phyloP scores from a whole-genome alignment of 192 early-diverging fungal genomes.

The Podila epigama region DNA sequence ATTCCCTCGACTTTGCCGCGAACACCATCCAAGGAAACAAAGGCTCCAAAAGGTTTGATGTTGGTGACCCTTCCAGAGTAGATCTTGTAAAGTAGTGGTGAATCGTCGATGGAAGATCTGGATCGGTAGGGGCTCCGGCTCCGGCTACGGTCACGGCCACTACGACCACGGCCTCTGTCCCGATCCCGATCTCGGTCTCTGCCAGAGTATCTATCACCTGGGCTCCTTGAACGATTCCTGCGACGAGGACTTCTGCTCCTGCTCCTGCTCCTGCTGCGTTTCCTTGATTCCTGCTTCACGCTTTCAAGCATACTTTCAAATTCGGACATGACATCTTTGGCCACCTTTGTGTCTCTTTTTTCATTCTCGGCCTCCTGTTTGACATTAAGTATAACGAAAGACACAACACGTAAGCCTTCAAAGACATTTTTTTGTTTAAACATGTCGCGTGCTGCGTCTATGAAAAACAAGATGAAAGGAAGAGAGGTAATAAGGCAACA shows the following conservation, averaged over 20 bases:
- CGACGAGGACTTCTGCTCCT: constrained; percentile 38
- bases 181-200: constrained; percentile 16
- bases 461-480: no score
- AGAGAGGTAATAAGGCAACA: no score
- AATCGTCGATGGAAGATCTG: constrained; percentile 65
- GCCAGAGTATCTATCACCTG: constrained; percentile 17
- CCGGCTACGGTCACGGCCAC: constrained; percentile 40
- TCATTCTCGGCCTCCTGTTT: constrained; percentile 11
- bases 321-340: constrained; percentile 64
- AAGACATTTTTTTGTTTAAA: no score
- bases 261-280: constrained; percentile 40
- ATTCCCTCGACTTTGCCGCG: constrained; percentile 83
- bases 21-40: constrained; percentile 87
- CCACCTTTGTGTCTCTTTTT: constrained; percentile 35
- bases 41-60: constrained; percentile 93
- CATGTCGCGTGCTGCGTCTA: no score
- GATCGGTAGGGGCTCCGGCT: constrained; percentile 36
- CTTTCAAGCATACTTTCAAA: constrained; percentile 62
- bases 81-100: constrained; percentile 91
- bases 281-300: constrained; percentile 40
- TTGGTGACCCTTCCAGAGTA: constrained; percentile 85
- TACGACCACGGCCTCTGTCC: no score
- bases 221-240: constrained; percentile 37
- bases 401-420: not conserved
- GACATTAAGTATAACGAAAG: no score